Evolutionary conservation across 352 stramenopile genomes (phyloP).

Genomic region (Pythium scleroteichum): DNA sequence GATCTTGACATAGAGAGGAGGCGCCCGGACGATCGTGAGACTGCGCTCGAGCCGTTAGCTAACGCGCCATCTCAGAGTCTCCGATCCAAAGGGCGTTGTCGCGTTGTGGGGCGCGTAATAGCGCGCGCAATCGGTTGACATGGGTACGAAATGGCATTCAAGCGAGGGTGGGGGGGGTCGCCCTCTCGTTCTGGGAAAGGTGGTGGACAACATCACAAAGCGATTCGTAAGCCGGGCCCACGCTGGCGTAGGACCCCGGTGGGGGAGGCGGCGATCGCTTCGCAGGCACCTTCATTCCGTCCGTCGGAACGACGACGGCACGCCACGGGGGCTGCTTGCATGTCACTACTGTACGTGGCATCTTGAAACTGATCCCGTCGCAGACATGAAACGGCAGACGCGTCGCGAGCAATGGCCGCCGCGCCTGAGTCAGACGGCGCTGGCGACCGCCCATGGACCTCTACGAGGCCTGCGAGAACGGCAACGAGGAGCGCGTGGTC

Average conservation of each 20-base stretch:
- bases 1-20: neutral
- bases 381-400: neutral
- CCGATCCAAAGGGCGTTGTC: neutral
- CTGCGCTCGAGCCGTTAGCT: constrained; percentile 5
- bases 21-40: too few species aligned
- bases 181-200: neutral
- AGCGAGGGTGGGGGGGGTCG: neutral
- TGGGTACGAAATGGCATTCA: neutral
- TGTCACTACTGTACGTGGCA: neutral
- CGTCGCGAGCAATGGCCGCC: neutral
- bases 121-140: neutral
- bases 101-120: neutral
- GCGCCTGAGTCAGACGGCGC: neutral
- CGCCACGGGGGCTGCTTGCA: too few species aligned
- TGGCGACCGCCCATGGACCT: constrained; percentile 50
- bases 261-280: too few species aligned
- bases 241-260: too few species aligned
- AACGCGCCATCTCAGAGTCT: constrained; percentile 17
- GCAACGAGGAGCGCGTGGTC: constrained; percentile 81
- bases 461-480: constrained; percentile 80
- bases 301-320: neutral
- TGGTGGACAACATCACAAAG: too few species aligned
- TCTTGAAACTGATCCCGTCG: neutral
- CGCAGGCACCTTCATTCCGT: neutral
- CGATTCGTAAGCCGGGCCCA: too few species aligned